Conservation (phyloP, 1,284 basidiomycete species). For the Ceratobasidium sp. region DNA sequence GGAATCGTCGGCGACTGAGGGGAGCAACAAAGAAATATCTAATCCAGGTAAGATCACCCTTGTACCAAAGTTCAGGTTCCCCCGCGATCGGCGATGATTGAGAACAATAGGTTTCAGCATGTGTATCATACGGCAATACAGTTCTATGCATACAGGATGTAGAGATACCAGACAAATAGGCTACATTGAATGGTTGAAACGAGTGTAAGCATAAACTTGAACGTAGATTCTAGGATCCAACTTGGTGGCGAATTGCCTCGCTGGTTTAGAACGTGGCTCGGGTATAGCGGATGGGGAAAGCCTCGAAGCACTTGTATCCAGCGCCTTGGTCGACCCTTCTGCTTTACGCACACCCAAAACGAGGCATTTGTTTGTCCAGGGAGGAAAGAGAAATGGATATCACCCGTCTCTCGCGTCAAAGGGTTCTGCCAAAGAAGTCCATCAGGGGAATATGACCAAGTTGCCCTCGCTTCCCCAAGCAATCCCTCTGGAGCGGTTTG, state of each 20-base stretch:
- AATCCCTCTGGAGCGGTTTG: too few species aligned
- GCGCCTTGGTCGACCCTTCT: neutral
- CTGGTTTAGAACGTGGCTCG: neutral
- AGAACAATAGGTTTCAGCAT: too few species aligned
- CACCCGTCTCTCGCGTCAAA: neutral
- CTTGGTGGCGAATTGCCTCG: neutral
- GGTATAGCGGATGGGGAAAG: neutral
- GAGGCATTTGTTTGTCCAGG: neutral
- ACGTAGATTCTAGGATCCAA: neutral
- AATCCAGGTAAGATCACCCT: too few species aligned
- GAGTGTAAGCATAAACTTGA: neutral
- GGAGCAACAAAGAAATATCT: too few species aligned
- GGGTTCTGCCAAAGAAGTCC: neutral
- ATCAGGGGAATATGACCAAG: neutral
- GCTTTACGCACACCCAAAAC: neutral
- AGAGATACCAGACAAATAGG: too few species aligned
- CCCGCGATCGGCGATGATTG: too few species aligned
- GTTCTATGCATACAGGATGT: too few species aligned
- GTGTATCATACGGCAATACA: too few species aligned
- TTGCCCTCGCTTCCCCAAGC: too few species aligned
- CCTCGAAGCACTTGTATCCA: neutral
- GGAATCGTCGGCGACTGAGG: too few species aligned
- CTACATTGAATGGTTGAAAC: too few species aligned
- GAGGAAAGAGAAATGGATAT: conserved; percentile 6
- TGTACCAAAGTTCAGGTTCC: too few species aligned